These are phyloP conservation scores for Leucocoprinus sp. DNA, from an alignment of 768 basidiomycete species.

Conservation along the genomic window DNA sequence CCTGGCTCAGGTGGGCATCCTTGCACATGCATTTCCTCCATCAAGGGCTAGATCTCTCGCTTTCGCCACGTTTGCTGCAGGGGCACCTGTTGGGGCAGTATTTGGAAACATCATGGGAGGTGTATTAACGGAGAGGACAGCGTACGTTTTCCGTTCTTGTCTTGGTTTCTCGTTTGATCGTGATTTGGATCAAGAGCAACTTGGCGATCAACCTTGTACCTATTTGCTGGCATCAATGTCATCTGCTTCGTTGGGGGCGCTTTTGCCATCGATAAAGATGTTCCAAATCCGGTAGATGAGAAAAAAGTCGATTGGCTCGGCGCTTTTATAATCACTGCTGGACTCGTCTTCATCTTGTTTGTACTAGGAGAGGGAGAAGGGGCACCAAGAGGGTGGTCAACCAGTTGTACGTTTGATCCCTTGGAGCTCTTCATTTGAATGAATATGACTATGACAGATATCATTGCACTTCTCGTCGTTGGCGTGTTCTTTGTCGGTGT, in stretches of 20 bases:
- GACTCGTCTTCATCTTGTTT: conserved; percentile 65
- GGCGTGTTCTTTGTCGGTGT: conserved; percentile 44
- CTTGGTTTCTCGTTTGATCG: background rate
- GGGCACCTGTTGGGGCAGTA: conserved; percentile 74
- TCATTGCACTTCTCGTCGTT: conserved; percentile 59
- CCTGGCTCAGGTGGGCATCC: conserved; percentile 73
- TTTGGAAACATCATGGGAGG: conserved; percentile 74
- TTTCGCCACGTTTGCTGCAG: conserved; percentile 79
- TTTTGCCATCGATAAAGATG: conserved; percentile 56
- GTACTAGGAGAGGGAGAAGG: conserved; percentile 59
- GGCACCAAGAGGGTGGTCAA: conserved; percentile 54
- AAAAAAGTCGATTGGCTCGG: conserved; percentile 73
- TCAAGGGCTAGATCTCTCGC: conserved; percentile 57
- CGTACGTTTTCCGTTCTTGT: conserved; percentile 19
- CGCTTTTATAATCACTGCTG: conserved; percentile 50
- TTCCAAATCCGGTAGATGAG: conserved; percentile 30
- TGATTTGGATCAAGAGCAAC: conserved; percentile 26
- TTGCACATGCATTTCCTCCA: conserved; percentile 73
- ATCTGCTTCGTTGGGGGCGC: conserved; percentile 45
- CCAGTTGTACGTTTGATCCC: conserved; percentile 22
- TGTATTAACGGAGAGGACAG: conserved; percentile 47
- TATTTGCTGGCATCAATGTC: conserved; percentile 49
- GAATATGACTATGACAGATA: conserved; percentile 35
- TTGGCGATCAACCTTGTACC: conserved; percentile 62
- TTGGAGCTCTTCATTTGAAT: background rate